These are phyloP conservation scores for Trametes polyzona DNA, from an alignment of 1,284 basidiomycete species.

Conservation along the genomic window DNA sequence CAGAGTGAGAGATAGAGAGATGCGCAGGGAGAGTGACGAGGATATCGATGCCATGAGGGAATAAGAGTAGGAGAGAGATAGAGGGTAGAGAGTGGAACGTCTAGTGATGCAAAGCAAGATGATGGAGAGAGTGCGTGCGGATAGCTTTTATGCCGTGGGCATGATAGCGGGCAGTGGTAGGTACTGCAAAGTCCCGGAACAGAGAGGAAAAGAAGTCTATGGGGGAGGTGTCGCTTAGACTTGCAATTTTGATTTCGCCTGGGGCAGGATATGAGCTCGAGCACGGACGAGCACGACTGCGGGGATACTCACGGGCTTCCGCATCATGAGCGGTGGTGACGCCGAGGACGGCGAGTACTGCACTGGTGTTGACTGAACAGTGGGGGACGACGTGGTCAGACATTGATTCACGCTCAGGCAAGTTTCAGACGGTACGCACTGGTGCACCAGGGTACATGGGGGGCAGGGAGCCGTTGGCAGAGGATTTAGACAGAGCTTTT, in stretches of 20 bases:
- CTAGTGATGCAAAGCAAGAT: slow-evolving; percentile 34
- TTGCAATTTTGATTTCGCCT: slow-evolving; percentile 35
- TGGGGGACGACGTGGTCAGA: slow-evolving; percentile 9
- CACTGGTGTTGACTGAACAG: slow-evolving; percentile 16
- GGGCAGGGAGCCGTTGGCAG: slow-evolving; percentile 24
- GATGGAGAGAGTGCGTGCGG: slow-evolving; percentile 25
- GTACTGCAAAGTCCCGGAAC: slow-evolving; percentile 37
- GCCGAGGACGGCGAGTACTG: slow-evolving; percentile 31
- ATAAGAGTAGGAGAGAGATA: slow-evolving; percentile 30
- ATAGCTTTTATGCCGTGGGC: slow-evolving; percentile 28
- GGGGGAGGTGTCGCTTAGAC: slow-evolving; percentile 24
- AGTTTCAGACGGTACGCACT: slow-evolving; percentile 21
- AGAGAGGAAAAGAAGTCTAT: slow-evolving; percentile 21
- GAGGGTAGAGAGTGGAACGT: slow-evolving; percentile 27
- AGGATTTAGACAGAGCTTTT: slow-evolving; percentile 36
- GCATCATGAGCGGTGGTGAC: slow-evolving; percentile 41
- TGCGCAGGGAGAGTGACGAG: slow-evolving; percentile 21
- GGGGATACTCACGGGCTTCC: slow-evolving; percentile 36
- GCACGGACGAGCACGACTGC: not conserved
- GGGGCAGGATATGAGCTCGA: slow-evolving; percentile 9
- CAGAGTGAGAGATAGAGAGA: slow-evolving; percentile 16
- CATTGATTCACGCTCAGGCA: slow-evolving; percentile 1
- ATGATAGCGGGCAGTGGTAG: slow-evolving; percentile 22
- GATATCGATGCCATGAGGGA: slow-evolving; percentile 35
- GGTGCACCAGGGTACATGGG: slow-evolving; percentile 23